Conservation (phyloP, 768 basidiomycete species). For the Boletus sp. region DNA sequence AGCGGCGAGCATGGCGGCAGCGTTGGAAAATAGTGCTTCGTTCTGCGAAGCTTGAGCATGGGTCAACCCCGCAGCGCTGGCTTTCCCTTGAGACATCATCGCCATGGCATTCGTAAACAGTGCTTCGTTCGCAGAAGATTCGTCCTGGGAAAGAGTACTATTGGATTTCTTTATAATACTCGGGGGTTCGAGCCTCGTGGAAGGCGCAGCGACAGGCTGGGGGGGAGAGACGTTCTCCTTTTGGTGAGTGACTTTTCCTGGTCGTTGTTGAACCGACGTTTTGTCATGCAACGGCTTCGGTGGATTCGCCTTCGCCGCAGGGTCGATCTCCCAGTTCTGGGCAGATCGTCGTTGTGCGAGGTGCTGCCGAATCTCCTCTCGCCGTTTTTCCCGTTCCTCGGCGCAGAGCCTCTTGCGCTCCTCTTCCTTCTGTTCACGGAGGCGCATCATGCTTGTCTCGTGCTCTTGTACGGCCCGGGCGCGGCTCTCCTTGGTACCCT, state of each 20-base stretch:
- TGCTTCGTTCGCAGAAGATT: conserved; percentile 23
- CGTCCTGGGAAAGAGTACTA: conserved; percentile 25
- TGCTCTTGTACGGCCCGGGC: conserved; percentile 30
- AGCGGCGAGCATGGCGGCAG: conserved; percentile 12
- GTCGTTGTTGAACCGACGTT: conserved; percentile 9
- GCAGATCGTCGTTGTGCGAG: conserved; percentile 19
- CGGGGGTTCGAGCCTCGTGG: conserved; percentile 22
- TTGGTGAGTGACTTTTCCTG: conserved; percentile 18
- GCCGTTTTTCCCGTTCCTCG: conserved; percentile 27
- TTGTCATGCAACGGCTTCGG: conserved; percentile 15
- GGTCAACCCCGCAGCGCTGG: conserved; percentile 6
- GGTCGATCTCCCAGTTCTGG: conserved; percentile 18
- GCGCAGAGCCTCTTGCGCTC: conserved; percentile 30
- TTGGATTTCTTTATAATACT: conserved; percentile 23
- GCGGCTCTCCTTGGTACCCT: conserved; percentile 31
- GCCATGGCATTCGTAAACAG: conserved; percentile 26
- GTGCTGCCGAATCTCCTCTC: conserved; percentile 16
- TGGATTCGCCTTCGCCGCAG: conserved; percentile 12
- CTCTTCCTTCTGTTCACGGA: conserved; percentile 32
- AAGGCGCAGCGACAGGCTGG: conserved; percentile 3
- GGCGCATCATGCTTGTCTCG: conserved; percentile 31
- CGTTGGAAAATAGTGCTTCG: conserved; percentile 25
- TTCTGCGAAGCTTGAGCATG: conserved; percentile 22
- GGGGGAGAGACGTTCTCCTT: conserved; percentile 26
- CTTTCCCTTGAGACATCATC: conserved; percentile 16